phyloP scores from a whole-genome alignment of 768 basidiomycete genomes.

The Panaeolus cyanescens region DNA sequence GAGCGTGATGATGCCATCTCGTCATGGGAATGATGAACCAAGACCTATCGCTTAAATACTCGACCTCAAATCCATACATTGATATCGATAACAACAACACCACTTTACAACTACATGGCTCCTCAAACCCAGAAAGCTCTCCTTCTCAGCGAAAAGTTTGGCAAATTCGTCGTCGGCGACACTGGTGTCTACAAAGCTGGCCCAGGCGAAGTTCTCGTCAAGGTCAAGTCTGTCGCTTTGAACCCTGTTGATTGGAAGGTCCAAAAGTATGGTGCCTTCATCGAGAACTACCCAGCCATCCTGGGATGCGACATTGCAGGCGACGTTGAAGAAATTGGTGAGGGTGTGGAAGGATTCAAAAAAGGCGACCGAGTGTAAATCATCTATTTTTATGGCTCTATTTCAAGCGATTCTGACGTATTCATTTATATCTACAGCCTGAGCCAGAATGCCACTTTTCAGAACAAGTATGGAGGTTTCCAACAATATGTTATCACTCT shows the following conservation, averaged over 20 bases:
- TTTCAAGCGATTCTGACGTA: not conserved
- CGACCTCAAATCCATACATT: not conserved
- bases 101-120: not conserved
- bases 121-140: constrained; percentile 3
- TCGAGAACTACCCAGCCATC: constrained; percentile 43
- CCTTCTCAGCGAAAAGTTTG: not conserved
- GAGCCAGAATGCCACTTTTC: not conserved
- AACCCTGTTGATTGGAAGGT: constrained; percentile 57
- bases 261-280: constrained; percentile 37
- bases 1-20: not conserved
- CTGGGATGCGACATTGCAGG: constrained; percentile 52
- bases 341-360: constrained; percentile 47
- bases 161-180: not conserved
- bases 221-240: constrained; percentile 36
- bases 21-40: not conserved
- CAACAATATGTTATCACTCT: constrained; percentile 28
- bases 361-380: constrained; percentile 54
- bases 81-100: not conserved
- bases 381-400: not conserved
- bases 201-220: constrained; percentile 41
- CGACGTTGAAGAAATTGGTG: constrained; percentile 47
- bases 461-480: constrained; percentile 15
- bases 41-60: not conserved
- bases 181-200: constrained; percentile 25
- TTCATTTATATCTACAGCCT: not conserved